Base-by-base conservation (phyloP, 164 flowering plant species). In the Pachysandra terminalis region DNA sequence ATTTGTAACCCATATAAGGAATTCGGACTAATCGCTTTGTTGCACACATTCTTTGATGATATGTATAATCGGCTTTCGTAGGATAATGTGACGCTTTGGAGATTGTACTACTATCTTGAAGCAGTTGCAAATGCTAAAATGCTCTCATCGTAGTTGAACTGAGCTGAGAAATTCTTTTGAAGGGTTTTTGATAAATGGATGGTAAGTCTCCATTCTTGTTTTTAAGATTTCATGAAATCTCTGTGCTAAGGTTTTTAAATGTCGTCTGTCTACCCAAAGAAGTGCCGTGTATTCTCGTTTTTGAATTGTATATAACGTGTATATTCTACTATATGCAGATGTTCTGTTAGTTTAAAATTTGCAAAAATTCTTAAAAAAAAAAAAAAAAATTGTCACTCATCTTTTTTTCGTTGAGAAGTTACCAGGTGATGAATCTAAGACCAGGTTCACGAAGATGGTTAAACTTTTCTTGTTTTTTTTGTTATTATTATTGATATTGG, bases 81-180 rank as follows among this genome's bases (percentile, higher is more conserved):
- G 96, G 90, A 83, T 69, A 75, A 83, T 68, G 72, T 22, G 14
- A 87, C 89, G 17, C 87, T 92, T 10, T 87, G 93, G 96, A 84
- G 91, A 79, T 68, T 90, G 68, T 83, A 88, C 72, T 84, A 80
- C 80, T 86, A 86, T 58, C 80, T 75, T 15, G 61, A 79, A 73
- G 82, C 87, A 3, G 84, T 83, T 68, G 81, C 77, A 69, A 87
- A 73, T 61, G 87, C 89, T 27, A 74, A 66, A 35, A 73, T 61
- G n/a, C 77, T 76, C 26, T 52, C 81, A 66, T 49, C 61, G 21
- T 19, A 26, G 62, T n/a, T 17, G 25, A 41, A 2, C 15, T 17
- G 17, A 15, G 13, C 26, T 68, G 13, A 13, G 32, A 22, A 40
- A 37, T 25, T 16, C 10, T 9, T 59, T 59, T 59, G 27, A 7